A percentile compares a stretch with the other conserved stretches of the same genome.
Evolutionary conservation across 352 stramenopile species (phyloP).

Genomic region (Plasmopara halstedii): DNA sequence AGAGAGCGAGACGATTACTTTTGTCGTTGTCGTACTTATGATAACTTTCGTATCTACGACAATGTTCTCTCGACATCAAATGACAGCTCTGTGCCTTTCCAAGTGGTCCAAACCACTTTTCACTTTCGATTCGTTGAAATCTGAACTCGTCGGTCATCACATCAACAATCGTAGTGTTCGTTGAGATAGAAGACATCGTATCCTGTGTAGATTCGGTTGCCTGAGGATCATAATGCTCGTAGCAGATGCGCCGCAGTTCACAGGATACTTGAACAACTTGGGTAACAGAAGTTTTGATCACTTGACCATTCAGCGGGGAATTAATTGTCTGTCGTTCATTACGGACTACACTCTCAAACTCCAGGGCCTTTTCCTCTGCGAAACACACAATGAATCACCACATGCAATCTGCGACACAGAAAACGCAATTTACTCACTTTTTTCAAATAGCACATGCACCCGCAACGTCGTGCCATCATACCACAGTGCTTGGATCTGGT

Average conservation of each 20-base stretch:
- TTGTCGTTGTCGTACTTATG: constrained; percentile 12
- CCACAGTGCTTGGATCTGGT: constrained; percentile 5
- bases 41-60: constrained; percentile 5
- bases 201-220: constrained; percentile 8
- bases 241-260: neutral
- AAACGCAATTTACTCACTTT: neutral
- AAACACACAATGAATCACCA: neutral
- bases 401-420: neutral
- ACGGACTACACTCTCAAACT: neutral
- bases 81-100: constrained; percentile 16
- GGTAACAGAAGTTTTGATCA: neutral
- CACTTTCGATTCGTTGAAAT: constrained; percentile 13
- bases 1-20: constrained; percentile 20
- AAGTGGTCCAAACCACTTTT: constrained; percentile 1
- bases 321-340: neutral
- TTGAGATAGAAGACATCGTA: constrained; percentile 1
- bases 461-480: constrained; percentile 3
- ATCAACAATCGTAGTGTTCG: constrained; percentile 11
- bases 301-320: neutral
- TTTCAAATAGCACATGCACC: neutral
- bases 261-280: neutral
- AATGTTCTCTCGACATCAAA: constrained; percentile 18
- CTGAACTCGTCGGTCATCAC: constrained; percentile 12
- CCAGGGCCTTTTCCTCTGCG: neutral
- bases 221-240: neutral